Base-by-base conservation (phyloP, 176 grass and related monocot species). In the Musa beccarii region DNA sequence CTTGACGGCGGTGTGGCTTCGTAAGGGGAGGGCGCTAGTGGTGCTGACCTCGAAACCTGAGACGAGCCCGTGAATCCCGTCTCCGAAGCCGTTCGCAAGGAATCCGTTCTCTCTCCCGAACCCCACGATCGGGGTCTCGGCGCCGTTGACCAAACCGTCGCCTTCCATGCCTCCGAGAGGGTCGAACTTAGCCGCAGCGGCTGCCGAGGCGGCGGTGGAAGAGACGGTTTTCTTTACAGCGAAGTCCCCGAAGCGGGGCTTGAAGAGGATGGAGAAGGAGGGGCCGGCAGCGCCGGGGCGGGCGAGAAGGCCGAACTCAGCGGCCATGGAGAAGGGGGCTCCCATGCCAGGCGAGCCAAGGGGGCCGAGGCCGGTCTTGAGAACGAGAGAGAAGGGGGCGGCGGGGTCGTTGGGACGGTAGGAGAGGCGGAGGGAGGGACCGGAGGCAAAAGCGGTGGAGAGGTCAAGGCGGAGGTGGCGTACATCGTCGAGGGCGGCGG, bases 211-310 rank as follows among this genome's bases (percentile, higher is more conserved):
- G 55, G n/a, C 1, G 13, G 19, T n/a, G 9, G 78, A 80, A 15
- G 54, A n/a, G 54, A 55, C 24, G 68, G 78, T 29, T 49, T 80
- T 80, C 50, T 63, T 80, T 56, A 80, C 16, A 57, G 69, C 11
- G 78, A 80, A 80, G 55, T 80, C 78, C 29, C 78, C 78, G 11
- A 80, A 25, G 14, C 69, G 78, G 49, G 78, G 78, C 57, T 73
- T 80, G 29, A 80, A 80, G 12, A 57, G 69, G 29, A 80, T 51
- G 55, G 78, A 73, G 55, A 80, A 80, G 20, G 20, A 24, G 2
- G 78, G 43, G 53, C 77, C 77, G 19, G 52, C 22, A 17, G 7
- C 52, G 8, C 43, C 22, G 8, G 53, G 54, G 17, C 78, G 66
- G 10, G 25, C 69, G 21, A 80, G 69, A 49, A 80, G 78, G 57